Evolutionary conservation across 2,329 filamentous ascomycete genomes (phyloP), one percentile per base, ranked within the genome.

Genomic region (Tolypocladium album): DNA sequence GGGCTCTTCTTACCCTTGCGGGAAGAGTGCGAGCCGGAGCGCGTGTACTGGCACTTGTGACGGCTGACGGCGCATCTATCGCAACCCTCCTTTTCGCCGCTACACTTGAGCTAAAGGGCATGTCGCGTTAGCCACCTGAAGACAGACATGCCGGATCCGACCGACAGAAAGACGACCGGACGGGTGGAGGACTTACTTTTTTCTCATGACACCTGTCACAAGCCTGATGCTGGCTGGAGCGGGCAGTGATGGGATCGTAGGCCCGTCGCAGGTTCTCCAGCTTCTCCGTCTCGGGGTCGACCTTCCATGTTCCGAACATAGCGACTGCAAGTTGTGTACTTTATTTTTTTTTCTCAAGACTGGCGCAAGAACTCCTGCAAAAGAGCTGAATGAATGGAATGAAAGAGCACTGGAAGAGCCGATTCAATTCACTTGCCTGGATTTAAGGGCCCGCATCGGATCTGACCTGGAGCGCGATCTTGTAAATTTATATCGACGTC

Each of bases 291-390:
- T 74, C 72, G 3, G 70, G 70, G 60, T 74, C 72, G 65, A 73
- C 73, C 63, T 73, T 75, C 71, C 71, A 75, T 13, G 73, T 75
- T 20, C 68, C 69, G 61, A 75, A 75, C 73, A 75, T 73, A 56
- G 56, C 63, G 53, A 36, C 17, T 31, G 34, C 50, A 53, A 36
- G 50, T 20, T 36, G 34, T 36, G 50, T 4, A 12, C 4, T 22
- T 3, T 12, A 2, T 53, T 9, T 53, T 31, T 31, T 5, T 31
- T 31, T 31, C 27, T 31, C 27, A 22, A 20, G 34, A 13, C 6
- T 53, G 50, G 50, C 31, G 31, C 31, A 31, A 58, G 57, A n/a
- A 8, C 22, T 20, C 24, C 27, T 39, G 38, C 38, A 55, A 12
- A 36, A 31, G n/a, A 53, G 27, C 15, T 34, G 36, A 38, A n/a